These are phyloP conservation scores for Pyrenophora teres DNA, from an alignment of 2,329 filamentous ascomycete species.

Conservation along the genomic window DNA sequence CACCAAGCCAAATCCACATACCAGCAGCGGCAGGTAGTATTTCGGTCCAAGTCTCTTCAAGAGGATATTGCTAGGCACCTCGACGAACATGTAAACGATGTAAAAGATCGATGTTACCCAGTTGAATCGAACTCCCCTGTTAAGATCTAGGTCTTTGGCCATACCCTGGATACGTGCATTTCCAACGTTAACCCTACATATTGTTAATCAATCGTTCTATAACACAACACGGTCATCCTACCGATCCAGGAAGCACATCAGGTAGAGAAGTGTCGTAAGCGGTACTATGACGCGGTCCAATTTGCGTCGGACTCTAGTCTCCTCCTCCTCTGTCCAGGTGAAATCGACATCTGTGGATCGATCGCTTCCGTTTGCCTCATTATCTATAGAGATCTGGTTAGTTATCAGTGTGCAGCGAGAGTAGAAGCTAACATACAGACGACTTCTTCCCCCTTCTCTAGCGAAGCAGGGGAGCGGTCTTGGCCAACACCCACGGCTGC, in stretches of 20 bases:
- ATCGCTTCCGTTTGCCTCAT: constrained; percentile 36
- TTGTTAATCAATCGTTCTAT: constrained; percentile 8
- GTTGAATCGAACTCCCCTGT: constrained; percentile 58
- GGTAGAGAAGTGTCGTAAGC: constrained; percentile 58
- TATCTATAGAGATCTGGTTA: constrained; percentile 21
- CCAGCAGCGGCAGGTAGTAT: constrained; percentile 59
- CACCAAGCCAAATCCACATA: constrained; percentile 61
- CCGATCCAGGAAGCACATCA: constrained; percentile 58
- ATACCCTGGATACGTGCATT: constrained; percentile 63
- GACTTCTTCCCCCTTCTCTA: constrained; percentile 27
- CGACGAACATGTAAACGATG: constrained; percentile 61
- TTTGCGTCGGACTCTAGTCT: constrained; percentile 56
- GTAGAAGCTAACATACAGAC: constrained; percentile 23
- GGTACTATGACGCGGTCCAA: constrained; percentile 60
- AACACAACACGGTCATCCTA: constrained; percentile 11
- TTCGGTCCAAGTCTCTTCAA: constrained; percentile 60
- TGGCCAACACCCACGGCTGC: constrained; percentile 5
- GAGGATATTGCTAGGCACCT: constrained; percentile 61
- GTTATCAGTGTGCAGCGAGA: neutral
- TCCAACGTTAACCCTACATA: constrained; percentile 51
- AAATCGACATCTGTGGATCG: constrained; percentile 40
- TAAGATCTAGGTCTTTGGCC: constrained; percentile 54
- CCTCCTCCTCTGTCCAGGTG: constrained; percentile 58
- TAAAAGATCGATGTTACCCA: constrained; percentile 64
- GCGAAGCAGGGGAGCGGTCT: constrained; percentile 12